phyloP scores from a whole-genome alignment of 2,329 filamentous ascomycete species.

The Pseudogymnoascus sp. region DNA sequence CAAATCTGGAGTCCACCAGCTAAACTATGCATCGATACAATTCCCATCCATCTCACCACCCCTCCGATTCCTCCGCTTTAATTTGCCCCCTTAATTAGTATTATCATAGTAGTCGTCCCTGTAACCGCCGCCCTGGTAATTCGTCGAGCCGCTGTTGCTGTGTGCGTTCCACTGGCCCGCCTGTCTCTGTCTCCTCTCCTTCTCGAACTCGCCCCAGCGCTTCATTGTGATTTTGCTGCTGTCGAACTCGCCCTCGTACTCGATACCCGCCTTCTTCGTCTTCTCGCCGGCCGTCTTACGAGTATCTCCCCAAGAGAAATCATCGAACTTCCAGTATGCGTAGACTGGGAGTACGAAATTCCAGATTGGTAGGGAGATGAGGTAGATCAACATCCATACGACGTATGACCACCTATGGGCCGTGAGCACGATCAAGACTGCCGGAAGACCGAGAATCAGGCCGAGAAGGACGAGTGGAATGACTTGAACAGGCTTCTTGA shows the following conservation, averaged over 20 bases:
- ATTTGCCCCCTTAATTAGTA: background rate
- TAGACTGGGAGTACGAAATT: slow-evolving; percentile 93
- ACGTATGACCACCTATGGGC: slow-evolving; percentile 91
- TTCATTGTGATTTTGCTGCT: slow-evolving; percentile 99
- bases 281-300: slow-evolving; percentile 89
- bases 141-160: background rate
- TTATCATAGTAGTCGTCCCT: slow-evolving; percentile 10
- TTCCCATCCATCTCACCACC: background rate
- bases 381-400: slow-evolving; percentile 94
- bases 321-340: slow-evolving; percentile 99
- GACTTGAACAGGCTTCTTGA: slow-evolving; percentile 66
- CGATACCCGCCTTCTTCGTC: slow-evolving; percentile 77
- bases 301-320: slow-evolving; percentile 98
- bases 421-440: slow-evolving; percentile 83
- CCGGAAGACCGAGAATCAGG: slow-evolving; percentile 88
- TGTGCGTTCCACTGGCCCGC: background rate
- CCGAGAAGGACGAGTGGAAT: slow-evolving; percentile 85
- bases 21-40: slow-evolving; percentile 6
- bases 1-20: slow-evolving; percentile 4
- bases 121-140: background rate
- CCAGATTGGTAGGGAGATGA: slow-evolving; percentile 89
- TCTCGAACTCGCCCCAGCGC: slow-evolving; percentile 94
- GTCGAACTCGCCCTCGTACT: slow-evolving; percentile 93
- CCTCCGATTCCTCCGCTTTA: background rate
- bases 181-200: slow-evolving; percentile 40